These are phyloP conservation scores for Monosiga brevicollis DNA, from an alignment of 78 protist species.

Conservation along the genomic window DNA sequence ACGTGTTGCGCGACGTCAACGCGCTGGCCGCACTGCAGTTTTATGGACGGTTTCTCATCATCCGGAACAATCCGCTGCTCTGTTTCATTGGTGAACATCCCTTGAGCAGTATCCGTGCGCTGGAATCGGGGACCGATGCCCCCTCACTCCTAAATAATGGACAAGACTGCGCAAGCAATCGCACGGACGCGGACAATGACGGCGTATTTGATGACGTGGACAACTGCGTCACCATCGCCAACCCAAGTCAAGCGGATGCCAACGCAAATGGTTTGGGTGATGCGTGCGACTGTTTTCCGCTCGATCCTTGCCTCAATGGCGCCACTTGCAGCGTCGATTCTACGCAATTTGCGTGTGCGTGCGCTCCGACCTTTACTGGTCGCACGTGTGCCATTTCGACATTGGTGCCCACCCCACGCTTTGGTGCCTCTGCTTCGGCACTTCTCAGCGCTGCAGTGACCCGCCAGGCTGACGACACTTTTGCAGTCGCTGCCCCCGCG, in stretches of 20 bases:
- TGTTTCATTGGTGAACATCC: neutral
- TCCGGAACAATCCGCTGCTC: neutral
- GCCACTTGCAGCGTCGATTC: neutral
- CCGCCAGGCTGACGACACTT: too few relatives aligned
- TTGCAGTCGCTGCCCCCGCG: too few relatives aligned
- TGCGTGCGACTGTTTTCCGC: neutral
- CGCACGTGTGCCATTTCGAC: neutral
- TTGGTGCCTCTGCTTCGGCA: too few relatives aligned
- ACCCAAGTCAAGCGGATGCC: neutral
- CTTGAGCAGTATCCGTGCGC: neutral
- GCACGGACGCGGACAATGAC: neutral
- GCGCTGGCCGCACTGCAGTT: neutral
- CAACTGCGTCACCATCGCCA: neutral
- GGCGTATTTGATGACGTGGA: neutral
- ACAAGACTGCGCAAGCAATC: neutral
- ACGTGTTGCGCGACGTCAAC: neutral
- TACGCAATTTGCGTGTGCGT: neutral
- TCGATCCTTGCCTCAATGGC: neutral
- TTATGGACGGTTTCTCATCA: neutral
- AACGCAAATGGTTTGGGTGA: neutral
- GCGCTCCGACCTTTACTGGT: neutral
- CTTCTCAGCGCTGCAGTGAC: too few relatives aligned
- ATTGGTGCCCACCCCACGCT: neutral
- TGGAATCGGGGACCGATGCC: neutral
- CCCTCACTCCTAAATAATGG: neutral